Percentiles rank a stretch among this genome's conserved stretches.
Conservation (phyloP, 2,329 filamentous ascomycete species). For the Hymenoscyphus fraxineus region DNA sequence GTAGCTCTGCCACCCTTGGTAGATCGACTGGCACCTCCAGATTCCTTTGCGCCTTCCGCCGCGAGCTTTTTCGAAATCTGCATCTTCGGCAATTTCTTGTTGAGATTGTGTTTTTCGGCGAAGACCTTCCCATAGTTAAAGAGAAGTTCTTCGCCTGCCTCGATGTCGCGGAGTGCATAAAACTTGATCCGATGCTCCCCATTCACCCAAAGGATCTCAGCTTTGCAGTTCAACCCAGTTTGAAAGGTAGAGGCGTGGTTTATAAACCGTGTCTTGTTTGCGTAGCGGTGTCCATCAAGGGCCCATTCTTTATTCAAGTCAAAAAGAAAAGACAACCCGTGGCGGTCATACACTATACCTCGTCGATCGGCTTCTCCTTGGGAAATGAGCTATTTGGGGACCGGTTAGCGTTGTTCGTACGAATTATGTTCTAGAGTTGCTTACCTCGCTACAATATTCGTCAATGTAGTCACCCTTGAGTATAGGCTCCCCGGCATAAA, state of each 20-base stretch:
- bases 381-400: constrained; percentile 50
- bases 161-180: constrained; percentile 62
- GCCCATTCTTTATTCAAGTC: constrained; percentile 46
- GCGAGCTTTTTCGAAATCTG: neutral
- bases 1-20: neutral
- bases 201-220: constrained; percentile 68
- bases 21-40: neutral
- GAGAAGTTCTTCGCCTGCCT: constrained; percentile 71
- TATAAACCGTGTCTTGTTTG: constrained; percentile 79
- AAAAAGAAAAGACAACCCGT: constrained; percentile 47
- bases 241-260: constrained; percentile 69
- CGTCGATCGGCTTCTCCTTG: constrained; percentile 30
- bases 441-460: constrained; percentile 74
- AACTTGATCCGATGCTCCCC: constrained; percentile 75
- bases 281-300: constrained; percentile 70
- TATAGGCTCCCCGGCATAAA: constrained; percentile 53
- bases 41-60: neutral
- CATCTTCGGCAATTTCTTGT: constrained; percentile 40
- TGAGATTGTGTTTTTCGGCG: constrained; percentile 48
- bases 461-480: constrained; percentile 66
- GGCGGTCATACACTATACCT: constrained; percentile 36
- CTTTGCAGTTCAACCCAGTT: constrained; percentile 57
- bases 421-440: constrained; percentile 37
- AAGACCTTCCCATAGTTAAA: constrained; percentile 77
- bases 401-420: neutral